These are phyloP conservation scores for Abrus precatorius DNA, from an alignment of 306 rosid genomes.

Conservation along the genomic window DNA sequence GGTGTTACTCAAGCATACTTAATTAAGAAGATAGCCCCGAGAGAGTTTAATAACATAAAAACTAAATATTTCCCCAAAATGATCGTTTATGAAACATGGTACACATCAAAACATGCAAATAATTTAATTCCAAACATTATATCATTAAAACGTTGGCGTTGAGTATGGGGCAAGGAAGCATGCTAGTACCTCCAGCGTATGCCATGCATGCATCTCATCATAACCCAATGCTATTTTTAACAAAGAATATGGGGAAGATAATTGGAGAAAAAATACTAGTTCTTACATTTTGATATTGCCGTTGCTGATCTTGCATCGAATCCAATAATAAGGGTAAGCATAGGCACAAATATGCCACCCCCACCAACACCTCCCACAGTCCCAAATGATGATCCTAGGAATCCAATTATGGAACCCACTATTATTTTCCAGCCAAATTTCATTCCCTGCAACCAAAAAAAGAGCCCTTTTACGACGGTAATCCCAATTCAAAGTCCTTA, in stretches of 20 bases:
- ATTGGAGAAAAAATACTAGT: not conserved
- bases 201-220: constrained; percentile 1
- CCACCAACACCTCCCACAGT: constrained; percentile 95
- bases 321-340: constrained; percentile 66
- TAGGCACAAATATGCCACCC: constrained; percentile 92
- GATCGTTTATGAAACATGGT: not conserved
- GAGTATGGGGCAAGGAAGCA: not conserved
- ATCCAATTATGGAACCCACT: constrained; percentile 70
- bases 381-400: constrained; percentile 85
- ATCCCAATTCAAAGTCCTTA: not conserved
- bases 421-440: constrained; percentile 80
- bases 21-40: not conserved
- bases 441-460: constrained; percentile 60
- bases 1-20: not conserved
- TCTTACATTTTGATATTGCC: constrained; percentile 89
- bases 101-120: not conserved
- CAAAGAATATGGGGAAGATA: not conserved
- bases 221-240: not conserved
- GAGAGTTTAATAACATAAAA: not conserved
- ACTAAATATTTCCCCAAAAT: not conserved
- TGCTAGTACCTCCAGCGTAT: not conserved
- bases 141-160: not conserved
- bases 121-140: not conserved
- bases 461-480: not conserved
- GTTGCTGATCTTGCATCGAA: constrained; percentile 75